Base-by-base conservation (phyloP, 495 filamentous ascomycete species). In the Aspergillus leporis region DNA sequence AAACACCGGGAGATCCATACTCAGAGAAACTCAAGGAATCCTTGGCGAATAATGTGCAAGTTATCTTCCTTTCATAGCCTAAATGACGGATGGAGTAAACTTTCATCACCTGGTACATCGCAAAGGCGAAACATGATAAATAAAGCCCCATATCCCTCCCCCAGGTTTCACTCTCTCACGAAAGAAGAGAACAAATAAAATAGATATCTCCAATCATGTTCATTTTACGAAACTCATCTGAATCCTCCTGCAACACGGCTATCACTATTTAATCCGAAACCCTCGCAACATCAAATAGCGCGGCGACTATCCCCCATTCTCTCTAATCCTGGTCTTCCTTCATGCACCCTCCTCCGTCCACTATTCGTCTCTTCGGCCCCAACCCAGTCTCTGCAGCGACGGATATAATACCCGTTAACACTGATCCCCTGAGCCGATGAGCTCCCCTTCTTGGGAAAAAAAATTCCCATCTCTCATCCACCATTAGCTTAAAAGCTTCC, bases 1-100 rank as follows among this genome's bases (percentile, higher is more conserved):
- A 4, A 52, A 18, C 16, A 23, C 19, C 51, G 53, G 57, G 50
- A 22, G 32, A 34, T 22, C 53, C 45, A 57, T 55, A 52, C n/a
- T 49, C 55, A 58, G 58, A 41, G 43, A n/a, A 47, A 21, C 19
- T 7, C 21, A 47, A n/a, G 21, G 21, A 47, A 22, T 47, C 18
- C 18, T 23, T 47, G 43, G 7, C 18, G 43, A 47, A 23, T 22
- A 47, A 41, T 41, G 9, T 41, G 38, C 38, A 41, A 16, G 38
- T 41, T 41, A 12, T 41, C 16, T 14, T 2, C 16, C 38, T 41
- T 7, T 13, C 38, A n/a, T 5, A 18, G n/a, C 5, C 38, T 14
- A 22, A 47, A 23, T 21, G 16, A 10, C 19, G 25, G 25, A 28
- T 47, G 43, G n/a, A n/a, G n/a, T n/a, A n/a, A n/a, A n/a, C n/a